Base-by-base conservation (phyloP, 139 green algal genomes). In the Chlorella vulgaris region DNA sequence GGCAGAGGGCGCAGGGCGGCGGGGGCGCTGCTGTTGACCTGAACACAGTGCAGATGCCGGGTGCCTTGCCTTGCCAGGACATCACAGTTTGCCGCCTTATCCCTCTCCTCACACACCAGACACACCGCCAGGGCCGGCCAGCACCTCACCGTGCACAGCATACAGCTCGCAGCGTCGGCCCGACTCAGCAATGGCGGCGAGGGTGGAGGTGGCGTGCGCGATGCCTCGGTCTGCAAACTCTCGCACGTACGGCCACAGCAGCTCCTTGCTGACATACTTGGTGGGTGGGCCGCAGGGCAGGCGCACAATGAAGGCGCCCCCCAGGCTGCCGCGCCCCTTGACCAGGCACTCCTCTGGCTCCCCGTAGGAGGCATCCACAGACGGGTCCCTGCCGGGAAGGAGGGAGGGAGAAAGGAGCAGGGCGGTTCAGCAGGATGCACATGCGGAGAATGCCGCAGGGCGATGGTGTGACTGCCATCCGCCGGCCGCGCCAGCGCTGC, bases 171-270 rank as follows among this genome's bases (percentile, higher is more conserved):
- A 93, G 61, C 89, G 76, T 47, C 89, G 86, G 4, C 89, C 88
- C 24, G 58, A 51, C n/a, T 91, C 90, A 15, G 77, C 47, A 81
- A 95, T 88, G 39, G 39, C 63, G 2, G 76, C 86, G 66, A 97
- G 86, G 63, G 82, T 95, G 62, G 31, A 8, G 43, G 67, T 83
- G 33, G 88, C 88, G 82, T 98, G 89, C 0, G 79, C 81, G n/a
- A 97, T 86, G 60, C 87, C 92, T 15, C 80, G 69, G 86, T 98
- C 96, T 10, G 92, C 88, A 91, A 98, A 98, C 90, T 99, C 96
- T 21, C 91, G 90, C 29, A 97, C 80, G 81, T 97, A 91, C 0
- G 96, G 96, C 96, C 96, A 99, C 76, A 99, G 91, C 63, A 91
- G 83, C 89, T 97, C 94, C 87, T 98, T 96, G 69, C 88, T 87